Percentiles rank a stretch among this genome's conserved stretches.
phyloP scores from a whole-genome alignment of 352 stramenopile species.

The Phytophthora vignae region DNA sequence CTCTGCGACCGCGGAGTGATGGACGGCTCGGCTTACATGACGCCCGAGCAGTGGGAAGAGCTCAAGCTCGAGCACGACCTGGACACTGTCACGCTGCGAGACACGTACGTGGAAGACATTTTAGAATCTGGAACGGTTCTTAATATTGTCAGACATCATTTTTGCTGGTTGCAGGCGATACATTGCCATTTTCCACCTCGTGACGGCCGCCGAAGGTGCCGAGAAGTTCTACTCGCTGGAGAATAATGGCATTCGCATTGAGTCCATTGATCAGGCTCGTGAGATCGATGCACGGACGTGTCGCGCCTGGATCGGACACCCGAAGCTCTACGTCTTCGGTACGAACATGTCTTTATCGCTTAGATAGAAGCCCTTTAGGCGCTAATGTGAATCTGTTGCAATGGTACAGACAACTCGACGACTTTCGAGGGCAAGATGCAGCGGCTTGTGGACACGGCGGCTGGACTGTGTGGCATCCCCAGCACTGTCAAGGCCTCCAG shows the following conservation, averaged over 20 bases:
- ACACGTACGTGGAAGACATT: conserved; percentile 58
- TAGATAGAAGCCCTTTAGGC: not conserved
- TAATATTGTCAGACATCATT: too few relatives aligned
- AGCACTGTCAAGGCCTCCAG: conserved; percentile 79
- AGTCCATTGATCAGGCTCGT: conserved; percentile 92
- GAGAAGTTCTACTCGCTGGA: conserved; percentile 96
- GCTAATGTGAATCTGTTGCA: conserved; percentile 12
- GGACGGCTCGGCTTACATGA: conserved; percentile 96
- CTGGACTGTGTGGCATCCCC: conserved; percentile 74
- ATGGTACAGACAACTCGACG: conserved; percentile 77
- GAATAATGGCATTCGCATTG: conserved; percentile 97
- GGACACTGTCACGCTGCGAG: conserved; percentile 85
- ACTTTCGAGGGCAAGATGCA: conserved; percentile 91
- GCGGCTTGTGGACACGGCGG: conserved; percentile 82
- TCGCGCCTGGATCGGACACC: conserved; percentile 84
- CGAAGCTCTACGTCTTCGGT: conserved; percentile 88
- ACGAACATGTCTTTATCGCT: conserved; percentile 6
- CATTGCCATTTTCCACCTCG: conserved; percentile 90
- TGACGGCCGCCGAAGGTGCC: conserved; percentile 93
- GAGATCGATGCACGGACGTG: conserved; percentile 88
- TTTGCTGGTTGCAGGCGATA: conserved; percentile 61
- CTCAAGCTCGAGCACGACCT: conserved; percentile 82
- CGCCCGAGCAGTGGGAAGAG: conserved; percentile 88
- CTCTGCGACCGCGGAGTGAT: conserved; percentile 96
- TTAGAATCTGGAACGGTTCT: conserved; percentile 2